These are phyloP conservation scores for Cutaneotrichosporon daszewskae DNA, from an alignment of 1,284 basidiomycete species.

Conservation along the genomic window DNA sequence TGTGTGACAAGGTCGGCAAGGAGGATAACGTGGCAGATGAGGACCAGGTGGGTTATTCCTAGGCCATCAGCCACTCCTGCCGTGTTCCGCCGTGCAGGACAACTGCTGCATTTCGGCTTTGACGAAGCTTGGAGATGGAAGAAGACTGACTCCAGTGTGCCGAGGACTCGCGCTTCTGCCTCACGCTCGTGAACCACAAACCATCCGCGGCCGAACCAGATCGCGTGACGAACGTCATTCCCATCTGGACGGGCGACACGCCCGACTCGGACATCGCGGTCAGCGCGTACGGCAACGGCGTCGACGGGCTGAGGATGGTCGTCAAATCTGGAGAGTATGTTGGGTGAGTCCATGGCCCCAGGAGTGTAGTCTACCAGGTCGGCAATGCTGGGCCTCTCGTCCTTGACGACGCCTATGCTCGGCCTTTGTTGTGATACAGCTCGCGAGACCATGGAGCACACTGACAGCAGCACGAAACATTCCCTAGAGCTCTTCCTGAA, in stretches of 20 bases:
- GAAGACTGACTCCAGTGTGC: conserved; percentile 34
- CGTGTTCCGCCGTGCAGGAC: too few relatives aligned
- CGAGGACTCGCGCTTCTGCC: conserved; percentile 35
- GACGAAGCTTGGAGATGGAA: not conserved
- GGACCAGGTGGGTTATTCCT: conserved; percentile 45
- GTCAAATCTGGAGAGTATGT: conserved; percentile 36
- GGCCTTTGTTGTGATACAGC: too few relatives aligned
- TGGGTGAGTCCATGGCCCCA: conserved; percentile 27
- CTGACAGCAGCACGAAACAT: conserved; percentile 7
- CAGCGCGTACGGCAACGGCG: conserved; percentile 24
- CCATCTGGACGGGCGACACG: conserved; percentile 32
- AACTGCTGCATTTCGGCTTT: too few relatives aligned
- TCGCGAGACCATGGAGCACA: not conserved
- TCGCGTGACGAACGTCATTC: conserved; percentile 43
- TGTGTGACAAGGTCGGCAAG: conserved; percentile 28
- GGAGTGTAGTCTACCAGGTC: too few relatives aligned
- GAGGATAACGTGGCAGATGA: conserved; percentile 35
- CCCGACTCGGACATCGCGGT: conserved; percentile 26
- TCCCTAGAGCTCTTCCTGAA: conserved; percentile 3
- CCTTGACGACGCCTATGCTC: too few relatives aligned
- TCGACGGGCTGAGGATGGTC: conserved; percentile 30
- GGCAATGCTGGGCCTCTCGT: too few relatives aligned
- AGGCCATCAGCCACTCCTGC: too few relatives aligned
- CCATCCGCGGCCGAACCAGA: conserved; percentile 26
- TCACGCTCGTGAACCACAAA: conserved; percentile 43